Evolutionary conservation across 139 green algal species (phyloP).

Genomic region (Coelastrella sp.): DNA sequence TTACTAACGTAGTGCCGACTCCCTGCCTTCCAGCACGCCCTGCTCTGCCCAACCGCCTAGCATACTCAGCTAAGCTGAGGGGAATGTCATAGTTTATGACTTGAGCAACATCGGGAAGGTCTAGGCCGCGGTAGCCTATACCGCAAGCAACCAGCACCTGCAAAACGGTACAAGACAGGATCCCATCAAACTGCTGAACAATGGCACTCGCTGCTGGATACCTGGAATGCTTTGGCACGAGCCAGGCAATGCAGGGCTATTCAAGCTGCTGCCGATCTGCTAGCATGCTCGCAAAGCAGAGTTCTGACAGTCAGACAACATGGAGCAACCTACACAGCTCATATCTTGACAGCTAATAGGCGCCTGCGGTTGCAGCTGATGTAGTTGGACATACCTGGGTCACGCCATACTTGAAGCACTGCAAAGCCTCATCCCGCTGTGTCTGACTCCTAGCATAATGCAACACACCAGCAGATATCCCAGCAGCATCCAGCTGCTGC

Average conservation of each 20-base stretch:
- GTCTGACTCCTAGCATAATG: constrained; percentile 90
- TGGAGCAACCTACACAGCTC: too few relatives aligned
- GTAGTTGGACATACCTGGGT: constrained; percentile 80
- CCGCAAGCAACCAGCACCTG: constrained; percentile 84
- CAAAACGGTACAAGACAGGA: background rate
- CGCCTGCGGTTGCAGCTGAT: background rate
- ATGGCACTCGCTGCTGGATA: too few relatives aligned
- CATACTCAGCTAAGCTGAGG: constrained; percentile 57
- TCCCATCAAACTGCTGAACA: too few relatives aligned
- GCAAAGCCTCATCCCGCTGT: constrained; percentile 89
- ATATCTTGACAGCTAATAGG: too few relatives aligned
- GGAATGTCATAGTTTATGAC: constrained; percentile 92
- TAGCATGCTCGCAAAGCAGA: background rate
- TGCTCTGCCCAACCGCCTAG: constrained; percentile 85
- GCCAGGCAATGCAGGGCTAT: too few relatives aligned
- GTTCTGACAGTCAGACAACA: too few relatives aligned
- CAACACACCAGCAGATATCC: constrained; percentile 79
- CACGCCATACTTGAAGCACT: constrained; percentile 89
- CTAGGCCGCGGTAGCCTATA: constrained; percentile 85
- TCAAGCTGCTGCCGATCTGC: background rate
- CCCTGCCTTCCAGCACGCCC: constrained; percentile 80
- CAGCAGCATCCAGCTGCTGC: constrained; percentile 56
- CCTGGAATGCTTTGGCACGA: too few relatives aligned
- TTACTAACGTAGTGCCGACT: constrained; percentile 82
- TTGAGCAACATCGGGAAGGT: constrained; percentile 88